Percentiles rank a stretch among this genome's conserved stretches.
These are phyloP conservation scores for Wickerhamiella slavikovae DNA, from an alignment of 805 yeast species.

Conservation along the genomic window DNA sequence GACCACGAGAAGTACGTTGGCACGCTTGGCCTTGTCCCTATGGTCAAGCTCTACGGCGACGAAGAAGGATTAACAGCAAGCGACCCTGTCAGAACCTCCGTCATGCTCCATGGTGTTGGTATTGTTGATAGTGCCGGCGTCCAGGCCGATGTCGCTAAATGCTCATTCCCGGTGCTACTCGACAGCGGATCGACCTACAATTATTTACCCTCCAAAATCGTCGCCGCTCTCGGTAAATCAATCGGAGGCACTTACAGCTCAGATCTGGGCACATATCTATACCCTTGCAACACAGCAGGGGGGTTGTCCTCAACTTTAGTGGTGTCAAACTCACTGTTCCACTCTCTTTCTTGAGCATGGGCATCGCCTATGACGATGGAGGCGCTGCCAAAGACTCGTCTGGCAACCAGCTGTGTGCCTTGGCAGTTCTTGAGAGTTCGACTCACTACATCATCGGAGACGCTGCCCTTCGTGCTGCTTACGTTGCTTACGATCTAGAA, in stretches of 20 bases:
- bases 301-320: conserved; percentile 27
- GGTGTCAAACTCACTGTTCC: conserved; percentile 31
- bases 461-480: conserved; percentile 39
- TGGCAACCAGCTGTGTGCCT: conserved; percentile 12
- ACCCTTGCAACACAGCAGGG: conserved; percentile 19
- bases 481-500: conserved; percentile 46
- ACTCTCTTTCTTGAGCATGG: conserved; percentile 11
- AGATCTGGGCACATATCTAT: conserved; percentile 19
- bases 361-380: conserved; percentile 2
- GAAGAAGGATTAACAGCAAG: background rate
- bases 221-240: conserved; percentile 14
- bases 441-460: conserved; percentile 31
- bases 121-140: conserved; percentile 6
- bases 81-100: conserved; percentile 2
- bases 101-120: conserved; percentile 6
- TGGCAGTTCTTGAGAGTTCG: conserved; percentile 7
- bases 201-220: conserved; percentile 22
- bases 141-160: conserved; percentile 4
- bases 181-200: conserved; percentile 35
- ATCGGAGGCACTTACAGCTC: conserved; percentile 23
- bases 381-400: conserved; percentile 6
- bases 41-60: conserved; percentile 10
- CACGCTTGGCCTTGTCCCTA: conserved; percentile 17
- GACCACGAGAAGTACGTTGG: conserved; percentile 24
- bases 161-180: conserved; percentile 20